Percentiles rank a stretch among this genome's conserved stretches.
Conservation (phyloP, 2,329 filamentous ascomycete genomes). For the Aspergillus oerlinghausenensis region DNA sequence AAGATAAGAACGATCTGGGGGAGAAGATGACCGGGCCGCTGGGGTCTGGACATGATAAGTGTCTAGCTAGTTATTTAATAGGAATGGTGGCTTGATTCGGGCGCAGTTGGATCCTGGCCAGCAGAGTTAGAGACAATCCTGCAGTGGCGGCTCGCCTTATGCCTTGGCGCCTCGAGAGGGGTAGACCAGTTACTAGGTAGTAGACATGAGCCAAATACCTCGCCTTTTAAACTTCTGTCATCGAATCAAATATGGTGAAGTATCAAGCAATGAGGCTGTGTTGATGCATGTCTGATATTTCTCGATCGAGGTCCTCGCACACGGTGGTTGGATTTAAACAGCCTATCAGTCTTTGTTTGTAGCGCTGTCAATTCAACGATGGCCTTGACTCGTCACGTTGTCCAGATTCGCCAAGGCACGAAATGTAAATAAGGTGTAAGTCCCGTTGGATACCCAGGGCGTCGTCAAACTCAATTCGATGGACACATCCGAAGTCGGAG, state of each 20-base stretch:
- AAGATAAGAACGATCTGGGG: not conserved
- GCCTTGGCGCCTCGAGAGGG: not conserved
- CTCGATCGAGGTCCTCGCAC: not conserved
- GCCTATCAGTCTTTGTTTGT: not conserved
- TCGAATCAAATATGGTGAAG: not conserved
- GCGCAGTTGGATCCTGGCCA: not conserved
- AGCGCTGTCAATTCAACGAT: not conserved
- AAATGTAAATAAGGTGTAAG: not conserved
- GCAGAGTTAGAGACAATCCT: not conserved
- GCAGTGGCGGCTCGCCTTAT: not conserved
- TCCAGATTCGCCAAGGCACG: not conserved
- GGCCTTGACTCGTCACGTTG: too few relatives aligned
- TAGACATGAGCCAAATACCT: not conserved
- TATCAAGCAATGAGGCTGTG: not conserved
- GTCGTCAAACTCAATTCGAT: not conserved
- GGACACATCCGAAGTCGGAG: not conserved
- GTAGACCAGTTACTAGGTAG: not conserved
- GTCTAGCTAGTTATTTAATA: not conserved
- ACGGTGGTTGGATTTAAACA: not conserved
- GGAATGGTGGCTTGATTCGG: not conserved
- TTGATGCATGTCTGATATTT: not conserved
- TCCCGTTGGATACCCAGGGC: not conserved
- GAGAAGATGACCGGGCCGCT: not conserved
- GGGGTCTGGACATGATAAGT: not conserved
- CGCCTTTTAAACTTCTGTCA: not conserved